A percentile compares a stretch with the other conserved stretches of the same genome.
These are phyloP conservation scores for Thelonectria rubi DNA, from an alignment of 2,329 filamentous ascomycete species.

Conservation along the genomic window DNA sequence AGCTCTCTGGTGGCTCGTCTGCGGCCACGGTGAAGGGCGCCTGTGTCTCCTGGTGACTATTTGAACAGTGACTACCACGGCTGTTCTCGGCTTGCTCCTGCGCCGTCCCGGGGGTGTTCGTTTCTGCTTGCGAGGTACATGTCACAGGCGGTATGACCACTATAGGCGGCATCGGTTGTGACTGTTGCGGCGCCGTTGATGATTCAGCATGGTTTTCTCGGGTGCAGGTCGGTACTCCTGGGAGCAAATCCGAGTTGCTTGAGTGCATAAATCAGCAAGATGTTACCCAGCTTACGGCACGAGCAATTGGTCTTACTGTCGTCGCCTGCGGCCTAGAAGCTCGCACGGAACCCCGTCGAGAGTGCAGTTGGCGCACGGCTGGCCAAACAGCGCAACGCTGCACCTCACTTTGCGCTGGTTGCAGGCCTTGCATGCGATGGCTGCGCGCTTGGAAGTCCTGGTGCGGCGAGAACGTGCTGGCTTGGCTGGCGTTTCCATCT, in stretches of 20 bases:
- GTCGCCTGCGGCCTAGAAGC: slow-evolving; percentile 22
- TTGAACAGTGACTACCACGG: too few species aligned
- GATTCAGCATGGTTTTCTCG: neutral
- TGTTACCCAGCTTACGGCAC: neutral
- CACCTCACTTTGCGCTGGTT: slow-evolving; percentile 38
- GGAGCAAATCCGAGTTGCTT: slow-evolving; percentile 1
- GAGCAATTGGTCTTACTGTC: slow-evolving; percentile 1
- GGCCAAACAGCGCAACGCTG: slow-evolving; percentile 33
- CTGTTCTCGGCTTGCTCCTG: too few species aligned
- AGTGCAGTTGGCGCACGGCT: slow-evolving; percentile 37
- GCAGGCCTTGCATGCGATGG: slow-evolving; percentile 36
- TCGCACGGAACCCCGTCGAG: slow-evolving; percentile 33
- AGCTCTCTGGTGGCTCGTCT: too few species aligned
- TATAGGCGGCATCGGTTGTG: neutral
- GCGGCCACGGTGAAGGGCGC: too few species aligned
- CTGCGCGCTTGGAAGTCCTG: slow-evolving; percentile 5
- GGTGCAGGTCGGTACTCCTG: too few species aligned
- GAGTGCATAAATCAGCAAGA: neutral
- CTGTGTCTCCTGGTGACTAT: too few species aligned
- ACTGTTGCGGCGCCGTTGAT: neutral
- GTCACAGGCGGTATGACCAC: too few species aligned
- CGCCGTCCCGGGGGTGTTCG: too few species aligned
- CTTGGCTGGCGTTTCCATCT: too few species aligned
- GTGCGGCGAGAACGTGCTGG: too few species aligned
- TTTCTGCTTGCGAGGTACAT: too few species aligned